Evolutionary conservation across 73 alveolate species (phyloP).

Genomic region (Paraurostyla sp.): DNA sequence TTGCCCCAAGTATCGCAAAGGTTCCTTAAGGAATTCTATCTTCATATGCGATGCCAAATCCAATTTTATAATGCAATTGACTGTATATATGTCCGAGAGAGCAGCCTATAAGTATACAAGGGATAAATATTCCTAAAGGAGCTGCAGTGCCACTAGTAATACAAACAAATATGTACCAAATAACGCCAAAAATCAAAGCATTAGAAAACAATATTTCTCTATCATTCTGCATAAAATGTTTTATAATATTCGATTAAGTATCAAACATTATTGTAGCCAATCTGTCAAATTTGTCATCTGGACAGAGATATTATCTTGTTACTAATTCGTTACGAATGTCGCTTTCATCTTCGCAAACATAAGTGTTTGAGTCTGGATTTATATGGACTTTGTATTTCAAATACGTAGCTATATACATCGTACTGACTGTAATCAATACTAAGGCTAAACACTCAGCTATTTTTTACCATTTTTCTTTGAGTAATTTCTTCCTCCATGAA

Average conservation of each 20-base stretch:
- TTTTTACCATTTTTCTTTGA: conserved; percentile 23
- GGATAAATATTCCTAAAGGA: conserved; percentile 86
- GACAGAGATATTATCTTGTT: conserved; percentile 48
- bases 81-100: conserved; percentile 47
- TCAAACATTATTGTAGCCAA: conserved; percentile 65
- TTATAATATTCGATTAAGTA: conserved; percentile 39
- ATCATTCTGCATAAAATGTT: conserved; percentile 35
- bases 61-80: conserved; percentile 12
- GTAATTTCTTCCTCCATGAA: conserved; percentile 46
- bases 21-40: conserved; percentile 59
- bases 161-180: conserved; percentile 59
- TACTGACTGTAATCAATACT: conserved; percentile 34
- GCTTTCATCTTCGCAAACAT: neutral
- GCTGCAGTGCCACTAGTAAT: conserved; percentile 76
- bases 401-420: conserved; percentile 6
- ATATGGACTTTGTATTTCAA: neutral
- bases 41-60: neutral
- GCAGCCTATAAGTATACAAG: conserved; percentile 63
- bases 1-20: conserved; percentile 79
- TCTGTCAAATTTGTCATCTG: conserved; percentile 53
- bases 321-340: no score
- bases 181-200: conserved; percentile 20
- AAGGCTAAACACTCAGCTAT: conserved; percentile 19
- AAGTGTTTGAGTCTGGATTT: neutral
- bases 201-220: neutral